phyloP scores from a whole-genome alignment of 768 basidiomycete species.

The Ramaria rubella region DNA sequence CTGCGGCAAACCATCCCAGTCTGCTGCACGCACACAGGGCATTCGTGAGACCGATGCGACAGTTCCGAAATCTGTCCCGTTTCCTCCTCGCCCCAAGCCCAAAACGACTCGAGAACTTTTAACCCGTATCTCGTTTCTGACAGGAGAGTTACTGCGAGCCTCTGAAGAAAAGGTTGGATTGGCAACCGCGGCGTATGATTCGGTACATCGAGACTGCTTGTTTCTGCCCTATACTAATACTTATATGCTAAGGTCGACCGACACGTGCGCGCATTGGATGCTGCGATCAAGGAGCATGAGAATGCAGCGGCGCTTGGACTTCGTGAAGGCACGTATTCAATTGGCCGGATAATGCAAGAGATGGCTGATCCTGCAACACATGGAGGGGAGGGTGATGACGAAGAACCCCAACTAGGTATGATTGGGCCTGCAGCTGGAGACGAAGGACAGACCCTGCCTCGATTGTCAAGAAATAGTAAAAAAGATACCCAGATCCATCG shows the following conservation, averaged over 20 bases:
- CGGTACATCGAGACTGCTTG: slow-evolving; percentile 37
- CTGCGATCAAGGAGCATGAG: slow-evolving; percentile 61
- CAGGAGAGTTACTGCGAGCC: slow-evolving; percentile 54
- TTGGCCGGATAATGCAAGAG: slow-evolving; percentile 5
- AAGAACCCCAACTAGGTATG: slow-evolving; percentile 18
- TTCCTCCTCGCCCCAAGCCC: slow-evolving; percentile 15
- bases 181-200: slow-evolving; percentile 62
- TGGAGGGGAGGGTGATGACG: slow-evolving; percentile 19
- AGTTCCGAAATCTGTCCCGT: slow-evolving; percentile 11
- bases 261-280: slow-evolving; percentile 71
- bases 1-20: background rate
- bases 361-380: slow-evolving; percentile 18
- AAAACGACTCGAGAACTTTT: slow-evolving; percentile 45
- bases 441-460: background rate
- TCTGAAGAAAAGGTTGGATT: slow-evolving; percentile 77
- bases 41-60: slow-evolving; percentile 7
- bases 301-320: slow-evolving; percentile 46
- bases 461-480: background rate
- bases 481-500: background rate
- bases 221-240: background rate
- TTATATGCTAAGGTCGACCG: slow-evolving; percentile 55
- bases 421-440: slow-evolving; percentile 12
- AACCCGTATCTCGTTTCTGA: slow-evolving; percentile 48
- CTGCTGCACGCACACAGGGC: background rate
- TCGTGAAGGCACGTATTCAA: slow-evolving; percentile 45